These are phyloP conservation scores for Paspalum notatum DNA, from an alignment of 176 grass and related monocot genomes.

Conservation along the genomic window DNA sequence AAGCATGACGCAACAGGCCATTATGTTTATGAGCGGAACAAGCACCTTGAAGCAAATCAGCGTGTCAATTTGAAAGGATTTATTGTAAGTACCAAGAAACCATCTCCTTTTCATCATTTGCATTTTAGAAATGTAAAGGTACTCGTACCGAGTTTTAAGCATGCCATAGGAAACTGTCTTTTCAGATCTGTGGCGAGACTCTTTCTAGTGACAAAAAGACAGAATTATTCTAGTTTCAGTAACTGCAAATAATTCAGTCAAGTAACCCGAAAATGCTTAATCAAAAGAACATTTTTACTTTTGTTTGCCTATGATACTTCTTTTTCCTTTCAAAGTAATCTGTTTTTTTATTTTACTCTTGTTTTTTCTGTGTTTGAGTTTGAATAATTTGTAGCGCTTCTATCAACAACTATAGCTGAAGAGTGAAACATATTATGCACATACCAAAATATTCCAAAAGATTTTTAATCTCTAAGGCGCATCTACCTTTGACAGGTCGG, in stretches of 20 bases:
- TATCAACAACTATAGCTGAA: background rate
- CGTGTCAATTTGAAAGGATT: constrained; percentile 80
- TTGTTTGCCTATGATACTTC: too few species aligned
- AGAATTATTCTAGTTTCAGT: background rate
- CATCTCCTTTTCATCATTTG: constrained; percentile 13
- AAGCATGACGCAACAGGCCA: constrained; percentile 55
- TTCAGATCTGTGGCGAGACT: background rate
- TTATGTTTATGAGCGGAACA: constrained; percentile 84
- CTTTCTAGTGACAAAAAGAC: background rate
- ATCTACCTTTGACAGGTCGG: constrained; percentile 59
- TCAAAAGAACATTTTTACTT: too few species aligned
- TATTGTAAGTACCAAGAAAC: constrained; percentile 51
- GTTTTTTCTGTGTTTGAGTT: background rate
- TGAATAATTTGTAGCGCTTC: background rate
- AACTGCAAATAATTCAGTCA: background rate
- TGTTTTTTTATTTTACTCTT: background rate
- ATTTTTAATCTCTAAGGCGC: background rate
- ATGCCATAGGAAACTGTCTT: background rate
- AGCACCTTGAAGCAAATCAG: constrained; percentile 38
- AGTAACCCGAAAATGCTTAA: too few species aligned
- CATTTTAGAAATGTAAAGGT: background rate
- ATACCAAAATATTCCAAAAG: background rate
- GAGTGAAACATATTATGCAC: background rate
- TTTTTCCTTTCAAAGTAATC: too few species aligned
- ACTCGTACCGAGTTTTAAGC: background rate